phyloP scores from a whole-genome alignment of 2,329 filamentous ascomycete species.

The Pseudocercospora crystallina region DNA sequence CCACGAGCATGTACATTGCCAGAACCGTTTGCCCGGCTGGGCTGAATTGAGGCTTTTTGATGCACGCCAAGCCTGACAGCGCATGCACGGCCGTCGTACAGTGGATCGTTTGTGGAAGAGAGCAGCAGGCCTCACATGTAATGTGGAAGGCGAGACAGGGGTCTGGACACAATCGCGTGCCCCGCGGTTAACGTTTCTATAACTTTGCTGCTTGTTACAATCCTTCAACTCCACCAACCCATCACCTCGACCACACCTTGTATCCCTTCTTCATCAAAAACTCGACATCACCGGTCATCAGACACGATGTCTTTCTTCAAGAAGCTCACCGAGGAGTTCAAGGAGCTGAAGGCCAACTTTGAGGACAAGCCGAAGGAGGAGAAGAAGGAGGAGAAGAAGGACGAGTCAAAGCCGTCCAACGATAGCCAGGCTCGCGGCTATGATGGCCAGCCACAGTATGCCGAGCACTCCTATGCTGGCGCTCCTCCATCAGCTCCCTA shows the following conservation, averaged over 20 bases:
- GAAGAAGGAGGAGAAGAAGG: conserved; percentile 27
- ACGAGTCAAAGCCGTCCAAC: conserved; percentile 10
- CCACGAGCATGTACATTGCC: conserved; percentile 7
- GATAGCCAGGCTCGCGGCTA: conserved; percentile 7
- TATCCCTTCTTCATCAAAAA: neutral
- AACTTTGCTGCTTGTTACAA: neutral
- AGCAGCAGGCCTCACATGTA: conserved; percentile 10
- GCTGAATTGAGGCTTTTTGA: conserved; percentile 7
- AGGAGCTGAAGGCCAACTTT: conserved; percentile 39
- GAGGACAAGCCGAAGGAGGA: conserved; percentile 37
- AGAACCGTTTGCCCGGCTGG: neutral
- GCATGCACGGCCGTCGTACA: conserved; percentile 9
- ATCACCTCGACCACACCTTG: neutral
- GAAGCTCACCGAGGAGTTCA: conserved; percentile 48
- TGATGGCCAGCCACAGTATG: conserved; percentile 14
- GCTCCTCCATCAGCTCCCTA: conserved; percentile 21
- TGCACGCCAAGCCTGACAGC: conserved; percentile 5
- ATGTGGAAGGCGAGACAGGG: neutral
- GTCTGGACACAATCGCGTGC: conserved; percentile 7
- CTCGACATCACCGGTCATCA: neutral
- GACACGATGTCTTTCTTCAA: conserved; percentile 47
- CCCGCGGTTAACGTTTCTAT: conserved; percentile 9
- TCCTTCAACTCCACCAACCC: neutral
- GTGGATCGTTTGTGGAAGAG: conserved; percentile 1
- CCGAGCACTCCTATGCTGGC: neutral